These are phyloP conservation scores for Tothia fuscella DNA, from an alignment of 2,329 filamentous ascomycete genomes.

Conservation along the genomic window DNA sequence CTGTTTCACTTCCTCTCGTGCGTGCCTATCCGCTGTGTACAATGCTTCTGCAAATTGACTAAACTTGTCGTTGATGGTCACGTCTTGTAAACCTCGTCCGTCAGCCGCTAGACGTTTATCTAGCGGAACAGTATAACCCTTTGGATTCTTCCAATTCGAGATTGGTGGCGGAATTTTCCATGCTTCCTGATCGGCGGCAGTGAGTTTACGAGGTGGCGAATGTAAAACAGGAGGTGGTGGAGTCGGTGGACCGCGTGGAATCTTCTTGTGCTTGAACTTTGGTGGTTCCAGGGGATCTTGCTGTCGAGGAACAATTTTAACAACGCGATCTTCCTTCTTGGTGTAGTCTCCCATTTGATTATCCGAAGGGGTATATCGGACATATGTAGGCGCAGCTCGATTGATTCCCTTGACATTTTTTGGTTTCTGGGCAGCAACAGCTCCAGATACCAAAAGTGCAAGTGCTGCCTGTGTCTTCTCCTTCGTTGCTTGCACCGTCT, in stretches of 20 bases:
- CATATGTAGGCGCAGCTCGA: conserved; percentile 78
- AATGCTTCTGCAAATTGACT: conserved; percentile 90
- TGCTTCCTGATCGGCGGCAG: conserved; percentile 90
- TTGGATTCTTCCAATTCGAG: conserved; percentile 98
- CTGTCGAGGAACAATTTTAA: conserved; percentile 95
- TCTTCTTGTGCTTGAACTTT: conserved; percentile 98
- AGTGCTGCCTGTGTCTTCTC: conserved; percentile 83
- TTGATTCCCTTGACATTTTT: conserved; percentile 83
- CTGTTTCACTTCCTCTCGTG: conserved; percentile 88
- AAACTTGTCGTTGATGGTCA: conserved; percentile 97
- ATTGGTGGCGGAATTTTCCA: conserved; percentile 89
- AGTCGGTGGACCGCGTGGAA: conserved; percentile 80
- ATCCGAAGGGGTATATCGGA: conserved; percentile 85
- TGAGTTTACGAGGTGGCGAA: conserved; percentile 86
- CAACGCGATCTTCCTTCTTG: conserved; percentile 86
- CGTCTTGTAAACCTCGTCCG: conserved; percentile 80
- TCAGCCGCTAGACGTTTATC: conserved; percentile 94
- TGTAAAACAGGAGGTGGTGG: conserved; percentile 92
- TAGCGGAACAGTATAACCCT: conserved; percentile 90
- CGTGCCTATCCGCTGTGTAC: conserved; percentile 88
- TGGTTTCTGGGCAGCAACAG: conserved; percentile 82
- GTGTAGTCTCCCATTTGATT: conserved; percentile 82
- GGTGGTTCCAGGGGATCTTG: conserved; percentile 93
- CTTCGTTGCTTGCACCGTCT: conserved; percentile 72
- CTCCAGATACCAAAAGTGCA: conserved; percentile 68